These are phyloP conservation scores for Trichoderma pleuroti DNA, from an alignment of 2,329 filamentous ascomycete species.

Conservation along the genomic window DNA sequence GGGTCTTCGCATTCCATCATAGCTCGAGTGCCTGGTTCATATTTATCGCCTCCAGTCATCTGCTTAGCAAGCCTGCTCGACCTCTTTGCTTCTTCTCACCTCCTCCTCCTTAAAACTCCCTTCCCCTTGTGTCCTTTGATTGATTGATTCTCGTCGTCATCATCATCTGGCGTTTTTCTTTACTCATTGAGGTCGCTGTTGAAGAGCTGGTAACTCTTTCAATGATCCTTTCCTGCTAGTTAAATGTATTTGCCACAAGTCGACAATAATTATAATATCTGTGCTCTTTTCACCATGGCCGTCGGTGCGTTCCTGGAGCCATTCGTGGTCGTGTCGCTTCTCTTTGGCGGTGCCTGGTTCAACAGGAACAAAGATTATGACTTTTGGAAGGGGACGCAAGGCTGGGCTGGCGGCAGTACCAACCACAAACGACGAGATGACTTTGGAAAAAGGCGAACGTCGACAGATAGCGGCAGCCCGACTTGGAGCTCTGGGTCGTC, in stretches of 20 bases:
- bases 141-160: background rate
- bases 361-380: slow-evolving; percentile 41
- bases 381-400: slow-evolving; percentile 26
- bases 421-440: slow-evolving; percentile 33
- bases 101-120: background rate
- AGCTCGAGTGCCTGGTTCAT: background rate
- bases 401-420: slow-evolving; percentile 23
- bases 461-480: slow-evolving; percentile 27
- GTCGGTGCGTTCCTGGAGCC: slow-evolving; percentile 42
- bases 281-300: slow-evolving; percentile 31
- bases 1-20: background rate
- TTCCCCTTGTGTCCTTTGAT: background rate
- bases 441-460: slow-evolving; percentile 24
- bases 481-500: slow-evolving; percentile 29
- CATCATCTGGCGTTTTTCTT: background rate
- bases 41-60: background rate
- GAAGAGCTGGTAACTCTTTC: background rate
- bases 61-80: background rate
- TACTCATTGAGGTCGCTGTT: background rate
- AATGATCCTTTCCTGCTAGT: background rate
- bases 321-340: slow-evolving; percentile 40
- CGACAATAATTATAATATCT: slow-evolving; percentile 14
- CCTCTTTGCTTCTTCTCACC: background rate
- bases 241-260: slow-evolving; percentile 12
- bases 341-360: slow-evolving; percentile 44